These are phyloP conservation scores for Liriodendron chinense DNA, from an alignment of 164 flowering plant genomes.

Conservation along the genomic window DNA sequence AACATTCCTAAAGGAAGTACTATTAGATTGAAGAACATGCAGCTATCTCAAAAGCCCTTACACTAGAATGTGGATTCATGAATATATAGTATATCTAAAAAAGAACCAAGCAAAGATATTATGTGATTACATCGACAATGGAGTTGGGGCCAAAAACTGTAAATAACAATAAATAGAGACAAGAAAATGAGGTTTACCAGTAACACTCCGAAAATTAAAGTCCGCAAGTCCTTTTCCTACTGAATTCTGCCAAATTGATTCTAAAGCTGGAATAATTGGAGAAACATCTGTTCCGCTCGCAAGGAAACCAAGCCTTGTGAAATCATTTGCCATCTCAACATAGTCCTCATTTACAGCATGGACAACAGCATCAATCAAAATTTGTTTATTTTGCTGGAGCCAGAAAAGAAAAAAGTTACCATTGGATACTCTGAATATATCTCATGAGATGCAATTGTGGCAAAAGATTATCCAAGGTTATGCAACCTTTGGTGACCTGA, in stretches of 20 bases:
- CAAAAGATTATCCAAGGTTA: background rate
- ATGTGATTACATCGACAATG: background rate
- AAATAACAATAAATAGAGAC: background rate
- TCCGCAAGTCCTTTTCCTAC: constrained; percentile 88
- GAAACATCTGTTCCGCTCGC: constrained; percentile 93
- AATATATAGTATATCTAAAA: background rate
- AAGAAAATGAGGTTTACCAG: constrained; percentile 45
- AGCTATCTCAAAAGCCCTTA: too few species aligned
- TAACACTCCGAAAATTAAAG: constrained; percentile 94
- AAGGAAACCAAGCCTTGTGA: constrained; percentile 96
- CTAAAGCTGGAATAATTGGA: constrained; percentile 91
- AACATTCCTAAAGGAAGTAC: too few species aligned
- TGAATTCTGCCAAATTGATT: constrained; percentile 99
- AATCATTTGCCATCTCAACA: constrained; percentile 97
- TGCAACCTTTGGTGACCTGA: background rate
- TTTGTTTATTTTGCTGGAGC: constrained; percentile 92
- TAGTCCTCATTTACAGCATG: constrained; percentile 99
- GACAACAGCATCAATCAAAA: constrained; percentile 97
- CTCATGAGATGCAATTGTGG: background rate
- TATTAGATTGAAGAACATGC: too few species aligned
- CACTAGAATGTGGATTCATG: background rate
- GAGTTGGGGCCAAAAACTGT: background rate
- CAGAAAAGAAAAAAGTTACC: background rate
- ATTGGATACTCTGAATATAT: constrained; percentile 10
- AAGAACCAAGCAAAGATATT: background rate